Evolutionary conservation across 768 basidiomycete genomes (phyloP), one percentile per base, ranked within the genome.

Genomic region (Mycena leptocephala): DNA sequence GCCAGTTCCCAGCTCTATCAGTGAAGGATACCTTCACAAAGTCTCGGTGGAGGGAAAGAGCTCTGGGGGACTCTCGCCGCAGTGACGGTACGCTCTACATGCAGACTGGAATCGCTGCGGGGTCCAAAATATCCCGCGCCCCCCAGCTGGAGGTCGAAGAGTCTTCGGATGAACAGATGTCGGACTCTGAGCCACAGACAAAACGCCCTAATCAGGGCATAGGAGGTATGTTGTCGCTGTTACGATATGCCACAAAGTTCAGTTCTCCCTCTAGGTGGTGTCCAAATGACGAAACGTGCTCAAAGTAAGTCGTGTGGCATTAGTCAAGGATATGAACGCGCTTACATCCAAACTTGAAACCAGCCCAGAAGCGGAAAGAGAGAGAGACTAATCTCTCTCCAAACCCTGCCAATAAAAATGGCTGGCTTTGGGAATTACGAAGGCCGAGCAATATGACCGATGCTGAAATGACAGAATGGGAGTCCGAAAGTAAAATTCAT

Each of bases 401-500:
- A 11, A 46, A 58, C 35, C 66, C 66, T 20, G 35, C 24, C 20
- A 58, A 69, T 9, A 69, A 58, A 22, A 69, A 69, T 14, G 55
- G 55, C 9, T 69, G 67, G 67, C 67, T 58, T 24, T 69, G 67
- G 67, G 55, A 69, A 48, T 18, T 68, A 26, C 7, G 51, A 8
- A n/a, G 41, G 10, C 55, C 67, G 2, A 69, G 67, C 55, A 69
- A 69, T 24, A 69, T 69, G 67, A 22, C 18, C 13, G 67, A 69
- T 1, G 14, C 3, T 2, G 67, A 69, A 24, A 69, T 69, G 67
- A 3, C 3, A 11, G 22, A 58, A 13, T 69, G 67, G 67, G 67
- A 58, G 67, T 2, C 16, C 0, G 66, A 67, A 67, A 51, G 66
- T 28, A 65, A 13, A 33, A n/a, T n/a, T n/a, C 30, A 28, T 64